Evolutionary conservation across 768 basidiomycete genomes (phyloP).

Genomic region (Phlebiopsis gigantea): DNA sequence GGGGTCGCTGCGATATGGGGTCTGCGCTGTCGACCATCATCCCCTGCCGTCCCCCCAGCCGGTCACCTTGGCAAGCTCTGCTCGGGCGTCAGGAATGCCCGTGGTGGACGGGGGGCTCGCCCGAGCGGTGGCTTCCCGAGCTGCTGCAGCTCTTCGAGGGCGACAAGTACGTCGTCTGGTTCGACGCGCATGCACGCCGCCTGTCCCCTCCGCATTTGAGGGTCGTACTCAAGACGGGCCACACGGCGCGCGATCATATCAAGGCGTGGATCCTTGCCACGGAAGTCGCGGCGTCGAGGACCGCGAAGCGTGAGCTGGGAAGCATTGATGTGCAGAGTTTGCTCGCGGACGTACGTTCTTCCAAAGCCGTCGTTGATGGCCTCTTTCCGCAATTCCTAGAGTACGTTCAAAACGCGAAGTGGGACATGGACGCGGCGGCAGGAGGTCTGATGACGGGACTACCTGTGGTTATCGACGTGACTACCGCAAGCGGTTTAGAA

Average conservation of each 20-base stretch:
- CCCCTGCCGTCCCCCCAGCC: background rate
- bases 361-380: conserved; percentile 10
- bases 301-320: background rate
- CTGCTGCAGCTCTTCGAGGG: conserved; percentile 36
- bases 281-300: conserved; percentile 14
- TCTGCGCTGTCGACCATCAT: conserved; percentile 36
- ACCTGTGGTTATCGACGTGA: conserved; percentile 14
- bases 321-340: conserved; percentile 5
- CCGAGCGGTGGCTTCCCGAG: conserved; percentile 13
- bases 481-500: background rate
- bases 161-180: conserved; percentile 53
- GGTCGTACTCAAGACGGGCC: conserved; percentile 48
- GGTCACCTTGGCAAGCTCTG: conserved; percentile 15
- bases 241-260: conserved; percentile 42
- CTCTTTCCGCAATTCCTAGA: conserved; percentile 18
- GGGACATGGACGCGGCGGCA: conserved; percentile 22
- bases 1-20: conserved; percentile 49
- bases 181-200: conserved; percentile 24
- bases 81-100: background rate
- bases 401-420: conserved; percentile 12
- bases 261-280: conserved; percentile 44
- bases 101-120: conserved; percentile 5
- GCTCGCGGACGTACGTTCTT: conserved; percentile 10
- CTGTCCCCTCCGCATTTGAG: conserved; percentile 27
- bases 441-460: conserved; percentile 18